Evolutionary conservation across 108 stramenopile genomes (phyloP), one percentile per base, ranked within the genome.

Genomic region (Conticribra guillardii): DNA sequence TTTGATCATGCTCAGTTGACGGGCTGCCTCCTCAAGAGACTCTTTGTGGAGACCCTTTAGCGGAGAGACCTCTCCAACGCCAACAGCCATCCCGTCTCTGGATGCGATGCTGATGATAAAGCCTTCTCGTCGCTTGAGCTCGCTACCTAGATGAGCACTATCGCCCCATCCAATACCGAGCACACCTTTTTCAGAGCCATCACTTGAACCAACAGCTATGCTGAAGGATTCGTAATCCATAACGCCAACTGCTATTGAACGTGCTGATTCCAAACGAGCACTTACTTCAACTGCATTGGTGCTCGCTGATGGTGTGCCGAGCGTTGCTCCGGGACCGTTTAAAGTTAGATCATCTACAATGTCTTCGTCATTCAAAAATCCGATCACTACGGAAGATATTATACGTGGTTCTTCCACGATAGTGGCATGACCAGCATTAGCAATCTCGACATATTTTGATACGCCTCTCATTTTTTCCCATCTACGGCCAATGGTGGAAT

Each of bases 51-150:
- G 71, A 24, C 90, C 90, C 18, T 45, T 41, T 2, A 93, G 73
- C 19, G 95, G 92, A 19, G 87, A 82, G 0, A 89, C 82, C 76
- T 96, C 95, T 46, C 95, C 95, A 17, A 96, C 56, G n/a, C 90
- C 91, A 21, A 89, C 86, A 16, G 77, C 52, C 54, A 56, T 56
- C 2, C 84, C 84, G 72, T 87, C 84, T 5, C 50, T 64, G n/a
- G 85, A 76, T 4, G 58, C 34, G 2, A 94, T 51, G 29, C 89
- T 84, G n/a, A 94, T 50, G 33, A 94, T 74, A 33, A 91, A 81
- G 17, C 93, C 93, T 47, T 62, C 53, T 55, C 90, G 72, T 53
- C 76, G 53, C 46, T 74, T 75, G 24, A 68, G 54, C 30, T 68
- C 65, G 37, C 62, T 73, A 28, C 37, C 61, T 23, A 67, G n/a